Percentiles rank a stretch among this genome's conserved stretches.
Evolutionary conservation across 257 asterid genomes (phyloP).

Genomic region (Solanum habrochaites): DNA sequence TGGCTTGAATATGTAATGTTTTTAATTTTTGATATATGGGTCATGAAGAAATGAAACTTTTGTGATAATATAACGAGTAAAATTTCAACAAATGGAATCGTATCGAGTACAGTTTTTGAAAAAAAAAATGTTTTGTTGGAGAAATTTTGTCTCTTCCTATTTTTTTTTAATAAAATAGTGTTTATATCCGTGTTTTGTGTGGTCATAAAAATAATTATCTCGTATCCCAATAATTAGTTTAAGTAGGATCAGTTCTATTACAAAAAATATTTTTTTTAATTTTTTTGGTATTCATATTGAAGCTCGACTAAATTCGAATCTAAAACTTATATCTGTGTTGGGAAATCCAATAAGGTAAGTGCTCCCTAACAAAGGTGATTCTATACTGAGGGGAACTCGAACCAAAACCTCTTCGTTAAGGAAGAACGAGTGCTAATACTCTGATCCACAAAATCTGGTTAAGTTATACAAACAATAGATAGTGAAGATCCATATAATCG

Average conservation of each 20-base stretch:
- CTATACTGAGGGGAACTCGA: rapidly evolving
- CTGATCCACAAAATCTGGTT: rapidly evolving
- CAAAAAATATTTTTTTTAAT: no score
- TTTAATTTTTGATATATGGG: neutral
- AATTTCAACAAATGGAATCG: neutral
- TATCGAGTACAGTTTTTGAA: no score
- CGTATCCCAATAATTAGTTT: neutral
- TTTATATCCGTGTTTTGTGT: no score
- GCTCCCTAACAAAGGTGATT: no score
- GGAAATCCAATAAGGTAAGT: no score
- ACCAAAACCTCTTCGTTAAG: rapidly evolving
- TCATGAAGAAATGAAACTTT: neutral
- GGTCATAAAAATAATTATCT: no score
- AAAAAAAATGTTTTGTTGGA: neutral
- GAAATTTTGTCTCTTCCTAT: neutral
- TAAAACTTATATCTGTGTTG: no score
- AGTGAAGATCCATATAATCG: neutral
- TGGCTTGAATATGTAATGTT: neutral
- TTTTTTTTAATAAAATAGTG: neutral
- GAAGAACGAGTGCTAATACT: no score
- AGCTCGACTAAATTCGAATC: no score
- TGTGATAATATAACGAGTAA: neutral
- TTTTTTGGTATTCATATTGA: no score
- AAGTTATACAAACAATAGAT: neutral
- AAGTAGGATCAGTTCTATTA: neutral